phyloP scores from a whole-genome alignment of 108 stramenopile genomes.

The Skeletonema potamos region DNA sequence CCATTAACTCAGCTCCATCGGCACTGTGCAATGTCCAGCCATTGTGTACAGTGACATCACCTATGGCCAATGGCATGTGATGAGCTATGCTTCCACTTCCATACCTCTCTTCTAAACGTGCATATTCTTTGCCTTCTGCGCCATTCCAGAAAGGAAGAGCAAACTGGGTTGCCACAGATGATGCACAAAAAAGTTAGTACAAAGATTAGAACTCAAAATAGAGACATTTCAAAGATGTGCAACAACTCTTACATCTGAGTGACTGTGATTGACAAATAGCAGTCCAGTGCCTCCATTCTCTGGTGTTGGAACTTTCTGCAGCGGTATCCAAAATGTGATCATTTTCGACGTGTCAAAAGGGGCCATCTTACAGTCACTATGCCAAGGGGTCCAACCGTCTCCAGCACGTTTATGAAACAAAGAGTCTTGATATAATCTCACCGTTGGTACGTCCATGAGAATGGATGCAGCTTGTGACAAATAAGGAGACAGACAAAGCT shows the following conservation, averaged over 20 bases:
- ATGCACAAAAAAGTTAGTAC: not conserved
- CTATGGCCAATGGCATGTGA: conserved; percentile 77
- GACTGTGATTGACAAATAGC: conserved; percentile 71
- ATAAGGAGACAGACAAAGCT: conserved; percentile 51
- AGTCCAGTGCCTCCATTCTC: conserved; percentile 65
- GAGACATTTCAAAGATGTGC: not conserved
- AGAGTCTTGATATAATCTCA: conserved; percentile 86
- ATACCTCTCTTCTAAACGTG: conserved; percentile 55
- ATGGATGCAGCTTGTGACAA: conserved; percentile 54
- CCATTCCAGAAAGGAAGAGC: conserved; percentile 88
- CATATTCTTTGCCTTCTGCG: conserved; percentile 48
- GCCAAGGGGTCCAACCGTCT: conserved; percentile 88
- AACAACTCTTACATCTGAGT: conserved; percentile 46
- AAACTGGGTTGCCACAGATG: conserved; percentile 13
- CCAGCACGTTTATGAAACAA: conserved; percentile 74
- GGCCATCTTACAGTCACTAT: conserved; percentile 85
- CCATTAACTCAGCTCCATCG: conserved; percentile 40
- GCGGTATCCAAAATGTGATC: conserved; percentile 88
- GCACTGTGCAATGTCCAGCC: conserved; percentile 89
- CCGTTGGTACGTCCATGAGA: conserved; percentile 61
- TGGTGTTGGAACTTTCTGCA: conserved; percentile 55
- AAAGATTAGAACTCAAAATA: not conserved
- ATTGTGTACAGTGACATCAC: conserved; percentile 79
- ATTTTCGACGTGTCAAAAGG: conserved; percentile 85
- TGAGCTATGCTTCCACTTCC: conserved; percentile 36